Percentiles rank a stretch among this genome's conserved stretches.
These are phyloP conservation scores for Tylopilus orsonianus DNA, from an alignment of 1,284 basidiomycete species.

Conservation along the genomic window DNA sequence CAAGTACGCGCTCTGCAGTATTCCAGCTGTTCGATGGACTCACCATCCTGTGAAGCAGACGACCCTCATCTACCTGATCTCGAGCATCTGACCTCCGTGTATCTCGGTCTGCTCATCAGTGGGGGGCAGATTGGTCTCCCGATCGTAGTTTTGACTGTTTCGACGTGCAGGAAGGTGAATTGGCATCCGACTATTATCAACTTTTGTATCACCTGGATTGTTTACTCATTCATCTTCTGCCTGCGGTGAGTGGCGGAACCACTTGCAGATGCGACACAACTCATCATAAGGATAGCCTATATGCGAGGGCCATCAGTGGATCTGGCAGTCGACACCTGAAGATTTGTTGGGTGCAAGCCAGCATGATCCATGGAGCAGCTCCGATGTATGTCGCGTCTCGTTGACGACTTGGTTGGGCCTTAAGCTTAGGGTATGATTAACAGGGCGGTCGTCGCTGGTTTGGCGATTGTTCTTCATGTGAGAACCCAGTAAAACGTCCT, in stretches of 20 bases:
- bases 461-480: slow-evolving; percentile 52
- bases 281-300: slow-evolving; percentile 33
- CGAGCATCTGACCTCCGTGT: slow-evolving; percentile 29
- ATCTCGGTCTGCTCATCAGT: slow-evolving; percentile 47
- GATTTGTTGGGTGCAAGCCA: slow-evolving; percentile 50
- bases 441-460: slow-evolving; percentile 49
- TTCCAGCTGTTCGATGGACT: neutral
- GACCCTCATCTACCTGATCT: slow-evolving; percentile 19
- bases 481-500: slow-evolving; percentile 4
- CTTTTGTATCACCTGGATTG: slow-evolving; percentile 52
- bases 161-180: slow-evolving; percentile 40
- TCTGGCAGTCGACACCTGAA: slow-evolving; percentile 19
- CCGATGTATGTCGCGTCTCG: slow-evolving; percentile 44
- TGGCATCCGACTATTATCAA: slow-evolving; percentile 52
- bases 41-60: slow-evolving; percentile 5
- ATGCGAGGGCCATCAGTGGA: slow-evolving; percentile 30
- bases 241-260: slow-evolving; percentile 43
- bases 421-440: slow-evolving; percentile 1
- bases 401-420: neutral
- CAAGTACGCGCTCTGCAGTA: slow-evolving; percentile 12
- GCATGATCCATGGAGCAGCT: slow-evolving; percentile 51
- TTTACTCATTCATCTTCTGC: slow-evolving; percentile 53
- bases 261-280: slow-evolving; percentile 1
- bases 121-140: slow-evolving; percentile 51
- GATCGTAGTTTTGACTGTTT: slow-evolving; percentile 46